Base-by-base conservation (phyloP, 345 rosid genomes). In the Nephelium lappaceum region DNA sequence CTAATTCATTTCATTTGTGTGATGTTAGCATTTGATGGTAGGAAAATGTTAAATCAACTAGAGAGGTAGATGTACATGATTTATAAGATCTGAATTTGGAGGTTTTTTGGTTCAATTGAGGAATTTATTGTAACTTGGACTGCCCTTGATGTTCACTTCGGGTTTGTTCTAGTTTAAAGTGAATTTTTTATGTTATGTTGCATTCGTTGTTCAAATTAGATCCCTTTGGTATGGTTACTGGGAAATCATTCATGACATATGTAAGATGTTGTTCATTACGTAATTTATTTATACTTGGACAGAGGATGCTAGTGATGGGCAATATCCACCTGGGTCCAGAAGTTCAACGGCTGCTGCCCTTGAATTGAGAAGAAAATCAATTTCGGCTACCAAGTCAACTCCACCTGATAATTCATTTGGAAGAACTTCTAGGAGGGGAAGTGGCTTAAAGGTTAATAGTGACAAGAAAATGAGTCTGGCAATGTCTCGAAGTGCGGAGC, bases 281-380 rank as follows among this genome's bases (percentile, higher is more conserved):
- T 41, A 49, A 23, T 58, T 42, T 65, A 18, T 79, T 69, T 74
- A 64, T 38, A 51, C 69, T 15, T 77, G 70, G 67, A 74, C 84
- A 92, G 97, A 87, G 67, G 92, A 86, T 75, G 93, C 84, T 21
- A 85, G 85, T 75, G 93, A 92, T 76, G 91, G 93, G 38, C 66
- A 82, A 8, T 77, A 82, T 61, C 85, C 82, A 9, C 43, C 84
- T 49, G 86, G 88, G n/a, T 82, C 88, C 45, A 91, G 81, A 84
- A 77, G 67, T 79, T 84, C 80, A 74, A 78, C 83, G 69, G 72
- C 83, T 25, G 75, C 82, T 39, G 77, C 74, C 81, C 57, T 64
- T 42, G 84, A 83, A 72, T 69, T 71, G 78, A 84, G 83, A 81
- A 87, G 77, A 70, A 90, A 77, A 86, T 73, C 85, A 42, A 73